Percentiles rank a stretch among this genome's conserved stretches.
These are phyloP conservation scores for Conticribra guillardii DNA, from an alignment of 108 stramenopile species.

Conservation along the genomic window DNA sequence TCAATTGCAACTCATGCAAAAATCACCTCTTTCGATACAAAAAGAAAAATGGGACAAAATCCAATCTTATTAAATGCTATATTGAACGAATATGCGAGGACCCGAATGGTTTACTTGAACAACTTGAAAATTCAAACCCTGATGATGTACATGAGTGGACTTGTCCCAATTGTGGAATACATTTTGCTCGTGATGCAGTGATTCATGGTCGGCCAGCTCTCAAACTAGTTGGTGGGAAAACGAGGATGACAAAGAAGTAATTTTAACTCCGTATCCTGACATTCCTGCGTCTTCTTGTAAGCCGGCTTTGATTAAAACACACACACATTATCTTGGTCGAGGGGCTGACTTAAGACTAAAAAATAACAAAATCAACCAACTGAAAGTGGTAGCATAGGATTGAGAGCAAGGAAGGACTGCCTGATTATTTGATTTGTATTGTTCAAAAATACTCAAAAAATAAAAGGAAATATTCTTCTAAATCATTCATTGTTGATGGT, in stretches of 20 bases:
- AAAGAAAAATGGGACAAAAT: conserved; percentile 79
- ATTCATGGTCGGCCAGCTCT: conserved; percentile 63
- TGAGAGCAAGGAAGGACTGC: too few species aligned
- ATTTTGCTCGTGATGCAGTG: conserved; percentile 54
- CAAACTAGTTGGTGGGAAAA: conserved; percentile 71
- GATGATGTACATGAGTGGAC: conserved; percentile 2
- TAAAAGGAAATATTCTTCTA: too few species aligned
- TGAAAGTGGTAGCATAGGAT: too few species aligned
- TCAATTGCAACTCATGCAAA: conserved; percentile 66
- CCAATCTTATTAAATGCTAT: conserved; percentile 74
- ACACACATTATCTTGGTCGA: too few species aligned
- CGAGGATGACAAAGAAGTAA: conserved; percentile 76
- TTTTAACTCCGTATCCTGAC: too few species aligned
- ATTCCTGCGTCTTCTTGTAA: too few species aligned
- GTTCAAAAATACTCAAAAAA: too few species aligned
- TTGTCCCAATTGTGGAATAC: conserved; percentile 62
- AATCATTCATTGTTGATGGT: too few species aligned
- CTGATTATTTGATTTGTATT: too few species aligned
- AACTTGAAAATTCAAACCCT: neutral
- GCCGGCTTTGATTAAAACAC: too few species aligned
- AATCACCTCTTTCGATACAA: conserved; percentile 72
- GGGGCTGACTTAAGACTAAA: too few species aligned
- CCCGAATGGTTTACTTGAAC: conserved; percentile 37
- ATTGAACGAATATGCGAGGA: conserved; percentile 65
- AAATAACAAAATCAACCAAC: too few species aligned